Percentiles rank a stretch among this genome's conserved stretches.
Conservation (phyloP, 1,284 basidiomycete genomes). For the Malassezia dermatis region DNA sequence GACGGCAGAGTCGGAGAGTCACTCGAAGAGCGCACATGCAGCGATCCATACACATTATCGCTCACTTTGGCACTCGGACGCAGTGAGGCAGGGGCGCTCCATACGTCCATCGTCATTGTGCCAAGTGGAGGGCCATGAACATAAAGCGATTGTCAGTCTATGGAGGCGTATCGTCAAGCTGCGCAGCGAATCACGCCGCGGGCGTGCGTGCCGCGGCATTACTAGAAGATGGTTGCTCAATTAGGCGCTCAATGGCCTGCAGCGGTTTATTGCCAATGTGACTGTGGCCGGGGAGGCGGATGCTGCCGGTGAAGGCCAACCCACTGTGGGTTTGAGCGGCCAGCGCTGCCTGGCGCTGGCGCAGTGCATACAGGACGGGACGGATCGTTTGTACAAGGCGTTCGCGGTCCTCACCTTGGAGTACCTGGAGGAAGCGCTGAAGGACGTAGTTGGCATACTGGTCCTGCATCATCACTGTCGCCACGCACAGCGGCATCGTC, state of each 20-base stretch:
- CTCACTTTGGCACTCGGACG: conserved; percentile 81
- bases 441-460: conserved; percentile 60
- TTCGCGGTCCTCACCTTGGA: conserved; percentile 21
- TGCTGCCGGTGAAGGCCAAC: conserved; percentile 1
- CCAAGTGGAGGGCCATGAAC: background rate
- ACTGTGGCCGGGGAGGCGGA: conserved; percentile 12
- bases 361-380: conserved; percentile 21
- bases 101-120: background rate
- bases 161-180: background rate
- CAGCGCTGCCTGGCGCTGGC: conserved; percentile 9
- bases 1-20: background rate
- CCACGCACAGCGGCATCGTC: conserved; percentile 15
- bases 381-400: conserved; percentile 22
- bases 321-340: background rate
- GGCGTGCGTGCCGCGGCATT: background rate
- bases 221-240: conserved; percentile 14
- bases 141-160: background rate
- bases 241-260: conserved; percentile 28
- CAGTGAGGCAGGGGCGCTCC: conserved; percentile 22
- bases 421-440: conserved; percentile 42
- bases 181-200: background rate
- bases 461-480: conserved; percentile 68
- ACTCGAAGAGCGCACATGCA: background rate
- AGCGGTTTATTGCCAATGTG: conserved; percentile 25
- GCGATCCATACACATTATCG: conserved; percentile 62